Evolutionary conservation across 2,329 filamentous ascomycete genomes (phyloP), one percentile per base, ranked within the genome.

Genomic region (Mycosphaerella sp.): DNA sequence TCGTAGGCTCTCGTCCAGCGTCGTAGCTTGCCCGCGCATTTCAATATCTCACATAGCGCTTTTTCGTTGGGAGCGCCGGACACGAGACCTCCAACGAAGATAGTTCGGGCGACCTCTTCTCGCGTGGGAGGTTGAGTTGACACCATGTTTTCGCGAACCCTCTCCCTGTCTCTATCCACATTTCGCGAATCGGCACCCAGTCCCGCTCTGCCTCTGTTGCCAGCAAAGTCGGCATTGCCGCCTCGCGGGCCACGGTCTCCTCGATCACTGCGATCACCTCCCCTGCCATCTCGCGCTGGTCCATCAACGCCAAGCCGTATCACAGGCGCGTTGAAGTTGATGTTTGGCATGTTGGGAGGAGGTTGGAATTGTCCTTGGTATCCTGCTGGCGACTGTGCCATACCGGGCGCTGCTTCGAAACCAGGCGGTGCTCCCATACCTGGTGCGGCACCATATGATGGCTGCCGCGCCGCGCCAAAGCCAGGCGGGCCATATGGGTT

Each of bases 251-350:
- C 57, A 30, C 58, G 44, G 13, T 53, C 54, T 16, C 59, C 56
- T 44, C 58, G 41, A 44, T 57, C 53, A n/a, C 42, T 55, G 42
- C 47, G 46, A 34, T 80, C 76, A 56, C 75, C 72, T 39, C 77
- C 75, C 16, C 70, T 68, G 32, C 59, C 75, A 76, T 64, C 88
- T 88, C n/a, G 79, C 71, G 2, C 82, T 70, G 37, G 27, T 16
- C 73, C 80, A 3, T 84, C 80, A 1, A 89, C 91, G 37, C 91
- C 93, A 41, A 98, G 79, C 49, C 93, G 87, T 66, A 98, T 97
- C 54, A 97, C 89, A 50, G 91, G 90, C 32, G 93, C 93, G 65
- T 87, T 95, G 75, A 97, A 95, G 75, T 98, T 96, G 76, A 98
- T 95, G 69, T 95, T 94, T 45, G 91, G 89, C 79, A 96, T 87